Evolutionary conservation across 345 rosid genomes (phyloP).

Genomic region (Mercurialis annua): DNA sequence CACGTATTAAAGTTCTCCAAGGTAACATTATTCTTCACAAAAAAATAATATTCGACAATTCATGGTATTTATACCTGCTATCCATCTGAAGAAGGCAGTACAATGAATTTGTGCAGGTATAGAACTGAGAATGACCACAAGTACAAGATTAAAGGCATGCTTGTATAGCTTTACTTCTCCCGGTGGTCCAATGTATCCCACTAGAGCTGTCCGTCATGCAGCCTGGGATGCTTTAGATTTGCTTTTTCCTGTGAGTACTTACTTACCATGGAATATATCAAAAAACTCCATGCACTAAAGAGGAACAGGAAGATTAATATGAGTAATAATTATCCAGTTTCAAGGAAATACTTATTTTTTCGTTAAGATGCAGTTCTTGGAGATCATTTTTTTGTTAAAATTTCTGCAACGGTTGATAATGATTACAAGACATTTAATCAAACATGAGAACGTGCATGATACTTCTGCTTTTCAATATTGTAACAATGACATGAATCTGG

Average conservation of each 20-base stretch:
- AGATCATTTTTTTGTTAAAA: neutral
- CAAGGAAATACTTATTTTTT: too few species aligned
- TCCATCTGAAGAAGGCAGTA: neutral
- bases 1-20: constrained; percentile 73
- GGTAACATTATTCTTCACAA: constrained; percentile 36
- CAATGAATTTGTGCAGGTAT: constrained; percentile 48
- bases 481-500: constrained; percentile 7
- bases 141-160: constrained; percentile 89
- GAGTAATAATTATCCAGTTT: neutral
- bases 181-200: constrained; percentile 98
- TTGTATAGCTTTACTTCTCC: constrained; percentile 96
- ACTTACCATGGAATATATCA: neutral
- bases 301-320: neutral
- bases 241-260: constrained; percentile 83
- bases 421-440: neutral
- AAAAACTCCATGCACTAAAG: neutral
- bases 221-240: constrained; percentile 95
- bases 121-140: constrained; percentile 94
- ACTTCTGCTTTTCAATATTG: neutral
- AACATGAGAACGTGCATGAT: neutral
- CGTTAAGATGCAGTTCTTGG: neutral
- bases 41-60: neutral
- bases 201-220: constrained; percentile 98
- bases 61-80: neutral
- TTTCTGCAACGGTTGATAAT: neutral